Evolutionary conservation across 2,329 filamentous ascomycete species (phyloP).

Genomic region (Shiraia bambusicola): DNA sequence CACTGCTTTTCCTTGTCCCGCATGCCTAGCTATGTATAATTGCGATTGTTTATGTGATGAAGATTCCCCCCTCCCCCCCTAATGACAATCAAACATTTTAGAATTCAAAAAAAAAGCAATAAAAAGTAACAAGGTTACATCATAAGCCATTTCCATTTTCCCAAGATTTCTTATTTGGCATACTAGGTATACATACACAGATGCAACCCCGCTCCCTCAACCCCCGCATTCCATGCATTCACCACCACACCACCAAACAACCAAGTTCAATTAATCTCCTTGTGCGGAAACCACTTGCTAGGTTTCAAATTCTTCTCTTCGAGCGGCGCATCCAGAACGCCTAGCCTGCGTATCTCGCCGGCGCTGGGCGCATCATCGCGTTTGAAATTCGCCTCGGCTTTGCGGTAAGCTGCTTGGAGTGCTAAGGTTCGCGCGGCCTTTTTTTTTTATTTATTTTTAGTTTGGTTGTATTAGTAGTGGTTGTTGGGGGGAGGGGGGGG

Average conservation of each 20-base stretch:
- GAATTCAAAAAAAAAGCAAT: too few relatives aligned
- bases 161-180: too few relatives aligned
- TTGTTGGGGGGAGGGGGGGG: not conserved
- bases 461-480: not conserved
- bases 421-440: conserved; percentile 74
- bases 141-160: too few relatives aligned
- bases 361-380: conserved; percentile 80
- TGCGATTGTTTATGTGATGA: too few relatives aligned
- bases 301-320: conserved; percentile 64
- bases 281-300: conserved; percentile 47
- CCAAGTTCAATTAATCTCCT: conserved; percentile 39
- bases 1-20: too few relatives aligned
- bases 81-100: too few relatives aligned
- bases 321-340: conserved; percentile 74
- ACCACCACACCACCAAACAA: not conserved
- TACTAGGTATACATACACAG: too few relatives aligned
- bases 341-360: conserved; percentile 84
- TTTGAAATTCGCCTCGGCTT: conserved; percentile 69
- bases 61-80: too few relatives aligned
- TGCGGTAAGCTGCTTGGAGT: conserved; percentile 82
- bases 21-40: too few relatives aligned
- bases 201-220: not conserved
- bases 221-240: not conserved
- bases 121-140: too few relatives aligned
- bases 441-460: too few relatives aligned